phyloP scores from a whole-genome alignment of 805 yeast genomes.

The Wickerhamiella sergipiensis region DNA sequence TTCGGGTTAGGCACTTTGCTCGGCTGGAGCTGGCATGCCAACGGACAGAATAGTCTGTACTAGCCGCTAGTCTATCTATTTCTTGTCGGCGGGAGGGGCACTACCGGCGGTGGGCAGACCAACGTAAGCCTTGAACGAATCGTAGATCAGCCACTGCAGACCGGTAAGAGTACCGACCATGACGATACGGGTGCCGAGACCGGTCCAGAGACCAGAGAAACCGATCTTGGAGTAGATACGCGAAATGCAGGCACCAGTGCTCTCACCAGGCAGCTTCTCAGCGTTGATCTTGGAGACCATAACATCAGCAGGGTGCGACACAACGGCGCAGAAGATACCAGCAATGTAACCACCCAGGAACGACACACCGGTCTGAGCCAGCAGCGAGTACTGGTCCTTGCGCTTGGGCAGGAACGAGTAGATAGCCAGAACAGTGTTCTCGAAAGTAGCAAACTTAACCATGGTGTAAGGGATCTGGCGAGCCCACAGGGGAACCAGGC shows the following conservation, averaged over 20 bases:
- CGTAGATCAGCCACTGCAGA: conserved; percentile 93
- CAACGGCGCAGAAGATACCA: conserved; percentile 90
- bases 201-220: conserved; percentile 86
- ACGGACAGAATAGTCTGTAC: background rate
- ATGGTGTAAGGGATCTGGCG: conserved; percentile 98
- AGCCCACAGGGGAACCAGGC: conserved; percentile 84
- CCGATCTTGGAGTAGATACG: conserved; percentile 79
- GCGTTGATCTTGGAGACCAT: conserved; percentile 89
- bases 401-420: conserved; percentile 61
- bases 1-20: too few species aligned
- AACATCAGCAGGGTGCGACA: conserved; percentile 98
- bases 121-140: conserved; percentile 84
- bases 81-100: conserved; percentile 4
- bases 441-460: conserved; percentile 94
- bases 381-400: conserved; percentile 51
- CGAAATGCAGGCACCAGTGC: conserved; percentile 48
- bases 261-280: conserved; percentile 51
- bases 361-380: conserved; percentile 87
- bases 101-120: conserved; percentile 93
- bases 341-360: conserved; percentile 95
- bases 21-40: too few species aligned
- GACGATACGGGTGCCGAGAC: conserved; percentile 81
- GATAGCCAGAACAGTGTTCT: conserved; percentile 72
- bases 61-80: background rate
- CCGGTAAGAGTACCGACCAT: conserved; percentile 98